Base-by-base conservation (phyloP, 768 basidiomycete genomes). In the Macrolepiota albuminosa region DNA sequence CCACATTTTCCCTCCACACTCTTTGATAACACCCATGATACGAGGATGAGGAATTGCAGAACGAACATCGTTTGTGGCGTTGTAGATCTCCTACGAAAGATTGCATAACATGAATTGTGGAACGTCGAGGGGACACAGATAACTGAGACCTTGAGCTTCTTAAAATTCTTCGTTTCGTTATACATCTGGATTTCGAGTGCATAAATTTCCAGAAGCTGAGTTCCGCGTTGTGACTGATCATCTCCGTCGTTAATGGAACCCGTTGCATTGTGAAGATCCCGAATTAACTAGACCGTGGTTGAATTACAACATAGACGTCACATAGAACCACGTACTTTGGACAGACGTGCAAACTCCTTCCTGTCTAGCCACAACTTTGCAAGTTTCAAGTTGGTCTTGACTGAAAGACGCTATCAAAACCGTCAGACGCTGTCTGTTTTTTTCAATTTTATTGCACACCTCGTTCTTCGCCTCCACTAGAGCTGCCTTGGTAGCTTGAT, bases 1-100 rank as follows among this genome's bases (percentile, higher is more conserved):
- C 95, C 97, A 98, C 97, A 99, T 99, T 76, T 99, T 99, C 2
- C 97, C 97, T 16, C 97, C 97, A 65, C 96, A 98, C 73, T 99
- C 97, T 70, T 95, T 93, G 76, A 99, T 98, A 54, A 98, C 93
- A 46, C 96, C 97, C 90, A 98, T 95, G 68, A 98, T 98, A 34
- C 94, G 84, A 10, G 97, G 97, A 76, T 98, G 97, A 16, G 97
- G 95, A 62, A 99, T 98, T 10, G 97, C 97, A 8, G 93, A 95
- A 26, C 93, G 89, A 54, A 99, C 92, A 47, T 86, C 84, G 63
- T 91, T 91, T 13, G 93, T 89, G 10, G 96, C 95, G 65, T 97
- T 95, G 76, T 99, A 99, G 56, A 98, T 97, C 74, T 97, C 95
- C 93, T 97, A 67, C 36, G 29, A 39, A 43, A 29, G 33, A 53